Conservation (phyloP, 1,284 basidiomycete genomes). For the Leccinum griseonigrum region DNA sequence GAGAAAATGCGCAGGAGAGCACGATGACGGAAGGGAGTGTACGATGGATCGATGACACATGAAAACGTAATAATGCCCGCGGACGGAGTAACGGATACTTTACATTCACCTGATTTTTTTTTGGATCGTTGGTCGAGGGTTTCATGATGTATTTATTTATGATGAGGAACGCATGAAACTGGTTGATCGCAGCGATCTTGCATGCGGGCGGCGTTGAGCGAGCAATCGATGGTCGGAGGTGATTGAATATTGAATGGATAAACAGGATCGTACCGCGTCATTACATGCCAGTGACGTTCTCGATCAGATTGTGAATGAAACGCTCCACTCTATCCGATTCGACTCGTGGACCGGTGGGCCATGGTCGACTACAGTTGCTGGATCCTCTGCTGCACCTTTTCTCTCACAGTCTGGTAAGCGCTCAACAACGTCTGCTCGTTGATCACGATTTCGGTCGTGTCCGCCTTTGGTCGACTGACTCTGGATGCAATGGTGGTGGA, state of each 20-base stretch:
- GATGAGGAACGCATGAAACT: not conserved
- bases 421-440: constrained; percentile 97
- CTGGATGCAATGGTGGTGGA: constrained; percentile 92
- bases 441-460: constrained; percentile 96
- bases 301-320: not conserved
- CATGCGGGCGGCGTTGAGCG: not conserved
- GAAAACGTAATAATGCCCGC: constrained; percentile 10
- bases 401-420: constrained; percentile 89
- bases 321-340: not conserved
- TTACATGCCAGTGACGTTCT: not conserved
- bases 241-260: not conserved
- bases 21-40: not conserved
- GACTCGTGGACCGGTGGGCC: not conserved
- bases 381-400: constrained; percentile 67
- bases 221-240: not conserved
- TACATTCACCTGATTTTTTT: constrained; percentile 5
- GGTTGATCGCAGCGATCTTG: not conserved
- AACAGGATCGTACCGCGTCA: not conserved
- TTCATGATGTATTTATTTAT: not conserved
- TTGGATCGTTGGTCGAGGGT: not conserved
- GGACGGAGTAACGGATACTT: not conserved
- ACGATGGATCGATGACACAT: constrained; percentile 7
- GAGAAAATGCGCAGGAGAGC: not conserved
- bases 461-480: constrained; percentile 90
- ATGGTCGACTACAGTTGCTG: constrained; percentile 41